Evolutionary conservation across 2,329 filamentous ascomycete genomes (phyloP), one percentile per base, ranked within the genome.

Genomic region (Fusarium luffae): DNA sequence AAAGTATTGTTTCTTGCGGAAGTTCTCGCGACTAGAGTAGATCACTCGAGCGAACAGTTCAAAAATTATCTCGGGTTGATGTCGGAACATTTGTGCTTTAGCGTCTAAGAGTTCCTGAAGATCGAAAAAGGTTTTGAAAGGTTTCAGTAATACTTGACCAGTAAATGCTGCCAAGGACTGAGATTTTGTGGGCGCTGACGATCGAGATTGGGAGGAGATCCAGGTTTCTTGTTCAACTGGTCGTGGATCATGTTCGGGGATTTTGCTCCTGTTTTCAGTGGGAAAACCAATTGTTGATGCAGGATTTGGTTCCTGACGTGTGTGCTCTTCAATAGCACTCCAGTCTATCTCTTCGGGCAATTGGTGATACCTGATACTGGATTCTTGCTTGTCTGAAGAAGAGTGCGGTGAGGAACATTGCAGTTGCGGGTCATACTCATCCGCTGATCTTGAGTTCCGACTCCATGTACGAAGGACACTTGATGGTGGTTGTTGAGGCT

Each of bases 21-120:
- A 77, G 14, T 79, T 77, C 59, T 90, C 86, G 0, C 90, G 85
- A 56, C 80, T 84, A 0, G 90, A 91, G 54, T 82, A 83, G 3
- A 81, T 81, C 3, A 92, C 86, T 27, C 87, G 83, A 5, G 88
- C 89, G 73, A 89, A 93, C 0, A 92, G 77, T 74, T 92, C 90
- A 63, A 92, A 84, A 1, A 85, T 75, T 6, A 81, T 82, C 1
- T 79, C 73, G 21, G 79, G 77, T n/a, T 79, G 75, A 12, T 78
- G 69, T 13, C 69, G 73, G 51, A 73, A 73, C 48, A 78, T 78
- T 4, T 72, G 57, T 2, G 57, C 46, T 54, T 85, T 83, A 44
- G 85, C 82, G 18, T 80, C 80, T 48, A 88, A 79, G 59, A 90
- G 85, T 72, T 92, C 88, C 5, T 86, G 86, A 25, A 91, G 82